Percentiles rank a stretch among this genome's conserved stretches.
These are phyloP conservation scores for Venturia effusa DNA, from an alignment of 2,329 filamentous ascomycete species.

Conservation along the genomic window DNA sequence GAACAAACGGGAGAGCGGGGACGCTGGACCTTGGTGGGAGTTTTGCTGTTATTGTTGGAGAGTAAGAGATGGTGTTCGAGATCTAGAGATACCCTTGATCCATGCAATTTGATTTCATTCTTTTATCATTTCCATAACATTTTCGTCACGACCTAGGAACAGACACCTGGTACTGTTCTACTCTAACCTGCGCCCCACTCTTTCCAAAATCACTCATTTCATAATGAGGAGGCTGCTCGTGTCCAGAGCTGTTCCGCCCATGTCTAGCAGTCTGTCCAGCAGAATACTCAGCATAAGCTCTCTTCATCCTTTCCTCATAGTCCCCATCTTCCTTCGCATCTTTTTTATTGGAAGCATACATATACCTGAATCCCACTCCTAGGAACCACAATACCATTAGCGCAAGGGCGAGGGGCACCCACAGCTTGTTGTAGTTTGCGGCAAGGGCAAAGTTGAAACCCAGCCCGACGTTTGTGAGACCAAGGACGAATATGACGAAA, in stretches of 20 bases:
- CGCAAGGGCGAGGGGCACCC: not conserved
- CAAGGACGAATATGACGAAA: not conserved
- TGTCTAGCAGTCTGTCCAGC: not conserved
- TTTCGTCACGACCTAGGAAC: not conserved
- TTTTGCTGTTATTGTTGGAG: slow-evolving; percentile 7
- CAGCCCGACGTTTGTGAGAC: not conserved
- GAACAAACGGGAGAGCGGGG: slow-evolving; percentile 1
- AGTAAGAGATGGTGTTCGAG: not conserved
- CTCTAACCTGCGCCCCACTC: not conserved
- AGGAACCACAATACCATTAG: not conserved
- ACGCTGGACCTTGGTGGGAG: slow-evolving; percentile 2
- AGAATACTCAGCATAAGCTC: slow-evolving; percentile 1
- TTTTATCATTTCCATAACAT: not conserved
- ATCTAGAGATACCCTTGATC: not conserved
- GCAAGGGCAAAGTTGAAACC: slow-evolving; percentile 4
- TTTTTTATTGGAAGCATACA: not conserved
- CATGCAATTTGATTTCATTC: not conserved
- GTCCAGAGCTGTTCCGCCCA: not conserved
- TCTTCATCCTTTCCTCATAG: not conserved
- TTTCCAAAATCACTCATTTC: not conserved
- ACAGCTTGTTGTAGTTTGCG: not conserved
- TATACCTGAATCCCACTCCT: not conserved
- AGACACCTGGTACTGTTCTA: not conserved
- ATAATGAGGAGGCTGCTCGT: not conserved
- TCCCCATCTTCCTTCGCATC: slow-evolving; percentile 2